Evolutionary conservation across 352 stramenopile species (phyloP).

Genomic region (Phytophthora pistaciae): DNA sequence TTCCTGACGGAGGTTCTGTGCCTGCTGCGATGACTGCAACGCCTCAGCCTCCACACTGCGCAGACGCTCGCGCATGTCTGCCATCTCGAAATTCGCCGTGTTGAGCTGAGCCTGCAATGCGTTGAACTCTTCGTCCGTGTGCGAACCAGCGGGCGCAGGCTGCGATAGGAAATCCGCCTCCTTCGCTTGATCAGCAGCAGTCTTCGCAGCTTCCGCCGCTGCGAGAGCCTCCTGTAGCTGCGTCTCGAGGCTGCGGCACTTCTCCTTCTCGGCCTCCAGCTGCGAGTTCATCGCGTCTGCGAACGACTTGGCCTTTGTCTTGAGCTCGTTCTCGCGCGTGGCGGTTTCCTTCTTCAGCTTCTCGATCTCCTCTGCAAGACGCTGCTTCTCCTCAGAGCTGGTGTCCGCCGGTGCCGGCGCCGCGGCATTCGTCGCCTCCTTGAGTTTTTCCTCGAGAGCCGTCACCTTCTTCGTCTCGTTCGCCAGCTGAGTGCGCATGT

Average conservation of each 20-base stretch:
- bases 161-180: slow-evolving; percentile 32
- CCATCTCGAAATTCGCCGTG: slow-evolving; percentile 41
- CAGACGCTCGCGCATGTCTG: slow-evolving; percentile 43
- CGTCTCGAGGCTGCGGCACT: slow-evolving; percentile 54
- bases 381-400: slow-evolving; percentile 21
- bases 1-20: slow-evolving; percentile 29
- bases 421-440: slow-evolving; percentile 10
- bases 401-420: slow-evolving; percentile 1
- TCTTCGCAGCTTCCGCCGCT: slow-evolving; percentile 29
- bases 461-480: slow-evolving; percentile 75
- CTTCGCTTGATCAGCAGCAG: slow-evolving; percentile 19
- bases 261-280: slow-evolving; percentile 69
- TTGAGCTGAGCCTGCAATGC: slow-evolving; percentile 48
- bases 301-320: slow-evolving; percentile 73
- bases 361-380: slow-evolving; percentile 37
- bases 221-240: slow-evolving; percentile 53
- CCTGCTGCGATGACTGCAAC: slow-evolving; percentile 39
- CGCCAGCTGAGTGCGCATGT: slow-evolving; percentile 71
- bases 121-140: slow-evolving; percentile 48
- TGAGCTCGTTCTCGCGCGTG: slow-evolving; percentile 71
- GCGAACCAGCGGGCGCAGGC: slow-evolving; percentile 13
- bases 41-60: slow-evolving; percentile 40
- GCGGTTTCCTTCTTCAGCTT: slow-evolving; percentile 56
- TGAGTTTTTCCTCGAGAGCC: slow-evolving; percentile 62
- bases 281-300: slow-evolving; percentile 76